phyloP scores from a whole-genome alignment of 108 stramenopile species.

The Nannochloropsis gaditana region DNA sequence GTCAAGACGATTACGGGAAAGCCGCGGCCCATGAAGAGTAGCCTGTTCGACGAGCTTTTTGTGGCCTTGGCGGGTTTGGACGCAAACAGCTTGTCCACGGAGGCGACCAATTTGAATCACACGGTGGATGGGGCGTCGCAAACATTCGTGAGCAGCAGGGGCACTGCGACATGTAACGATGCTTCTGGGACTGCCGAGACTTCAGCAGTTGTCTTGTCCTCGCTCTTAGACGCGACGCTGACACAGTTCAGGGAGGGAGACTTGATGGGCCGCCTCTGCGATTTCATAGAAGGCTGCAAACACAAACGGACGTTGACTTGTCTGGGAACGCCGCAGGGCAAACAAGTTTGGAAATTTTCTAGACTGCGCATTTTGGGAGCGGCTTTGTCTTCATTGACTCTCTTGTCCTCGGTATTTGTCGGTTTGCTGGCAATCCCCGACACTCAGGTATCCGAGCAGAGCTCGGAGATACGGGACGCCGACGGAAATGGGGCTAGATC shows the following conservation, averaged over 20 bases:
- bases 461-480: background rate
- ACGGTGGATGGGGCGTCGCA: background rate
- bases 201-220: background rate
- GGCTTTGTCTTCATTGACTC: background rate
- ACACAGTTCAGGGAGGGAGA: background rate
- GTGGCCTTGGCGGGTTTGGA: constrained; percentile 7
- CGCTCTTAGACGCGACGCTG: background rate
- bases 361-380: background rate
- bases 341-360: background rate
- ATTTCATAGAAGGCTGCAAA: background rate
- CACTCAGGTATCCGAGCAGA: background rate
- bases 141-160: background rate
- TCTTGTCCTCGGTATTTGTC: background rate
- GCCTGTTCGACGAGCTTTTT: constrained; percentile 1
- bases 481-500: background rate
- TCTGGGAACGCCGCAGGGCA: background rate
- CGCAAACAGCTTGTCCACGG: background rate
- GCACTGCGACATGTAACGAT: background rate
- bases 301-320: background rate
- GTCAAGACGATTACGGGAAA: background rate
- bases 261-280: background rate
- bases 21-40: background rate
- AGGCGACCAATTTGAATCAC: background rate
- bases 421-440: background rate
- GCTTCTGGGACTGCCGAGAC: background rate